Evolutionary conservation across 352 stramenopile genomes (phyloP).

Genomic region (Phytophthora hibernalis): DNA sequence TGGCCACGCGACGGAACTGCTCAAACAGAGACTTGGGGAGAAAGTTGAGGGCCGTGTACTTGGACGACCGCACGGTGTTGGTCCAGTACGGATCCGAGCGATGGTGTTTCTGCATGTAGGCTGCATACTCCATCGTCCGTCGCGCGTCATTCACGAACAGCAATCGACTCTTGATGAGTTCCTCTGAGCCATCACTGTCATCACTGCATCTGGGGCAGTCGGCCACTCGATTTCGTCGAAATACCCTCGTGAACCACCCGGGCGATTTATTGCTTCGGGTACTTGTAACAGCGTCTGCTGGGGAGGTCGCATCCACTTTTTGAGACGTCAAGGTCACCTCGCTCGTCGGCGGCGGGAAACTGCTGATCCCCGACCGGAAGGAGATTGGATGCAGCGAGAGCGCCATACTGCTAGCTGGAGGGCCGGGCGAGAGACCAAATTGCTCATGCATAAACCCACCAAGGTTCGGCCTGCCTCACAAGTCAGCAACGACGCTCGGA

Average conservation of each 20-base stretch:
- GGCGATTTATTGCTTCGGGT: background rate
- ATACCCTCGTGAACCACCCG: conserved; percentile 11
- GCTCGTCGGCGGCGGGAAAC: conserved; percentile 8
- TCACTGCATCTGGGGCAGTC: background rate
- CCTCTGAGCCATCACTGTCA: conserved; percentile 9
- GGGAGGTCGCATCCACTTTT: conserved; percentile 33
- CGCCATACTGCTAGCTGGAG: conserved; percentile 33
- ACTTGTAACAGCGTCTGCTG: conserved; percentile 5
- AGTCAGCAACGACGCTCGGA: conserved; percentile 12
- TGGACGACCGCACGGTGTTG: conserved; percentile 88
- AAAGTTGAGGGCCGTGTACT: conserved; percentile 96
- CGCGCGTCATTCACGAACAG: conserved; percentile 77
- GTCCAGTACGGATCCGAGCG: conserved; percentile 45
- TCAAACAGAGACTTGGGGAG: conserved; percentile 95
- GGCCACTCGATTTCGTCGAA: conserved; percentile 25
- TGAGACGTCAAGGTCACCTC: conserved; percentile 7
- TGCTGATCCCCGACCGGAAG: conserved; percentile 23
- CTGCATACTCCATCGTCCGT: conserved; percentile 67
- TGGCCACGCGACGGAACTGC: conserved; percentile 96
- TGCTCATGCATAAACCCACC: conserved; percentile 42
- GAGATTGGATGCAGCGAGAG: conserved; percentile 21
- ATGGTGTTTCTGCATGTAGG: conserved; percentile 58
- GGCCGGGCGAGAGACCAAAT: conserved; percentile 21
- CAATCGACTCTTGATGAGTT: conserved; percentile 59
- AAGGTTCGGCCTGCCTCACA: conserved; percentile 2